Conservation (phyloP, 495 filamentous ascomycete species). For the Penicillium coffeae region DNA sequence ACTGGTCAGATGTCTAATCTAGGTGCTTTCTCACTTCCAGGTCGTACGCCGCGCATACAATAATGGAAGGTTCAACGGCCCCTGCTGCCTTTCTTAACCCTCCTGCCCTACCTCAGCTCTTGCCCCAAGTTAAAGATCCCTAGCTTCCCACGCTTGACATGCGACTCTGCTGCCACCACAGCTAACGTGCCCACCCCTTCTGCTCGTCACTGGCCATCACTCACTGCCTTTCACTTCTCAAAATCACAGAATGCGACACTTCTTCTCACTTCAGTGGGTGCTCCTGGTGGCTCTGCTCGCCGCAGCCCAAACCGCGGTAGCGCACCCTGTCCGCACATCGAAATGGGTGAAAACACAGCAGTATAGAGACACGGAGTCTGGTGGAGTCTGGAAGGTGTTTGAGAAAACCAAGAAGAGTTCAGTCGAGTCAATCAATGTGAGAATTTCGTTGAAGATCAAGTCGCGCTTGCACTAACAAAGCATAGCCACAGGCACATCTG, state of each 20-base stretch:
- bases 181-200: no score
- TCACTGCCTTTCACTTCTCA: no score
- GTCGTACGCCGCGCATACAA: conserved; percentile 13
- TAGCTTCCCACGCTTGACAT: not conserved
- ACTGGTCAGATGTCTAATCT: not conserved
- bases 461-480: not conserved
- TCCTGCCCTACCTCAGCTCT: conserved; percentile 3
- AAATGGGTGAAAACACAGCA: conserved; percentile 10
- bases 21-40: not conserved
- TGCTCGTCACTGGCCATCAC: no score
- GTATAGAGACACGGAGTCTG: not conserved
- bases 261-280: not conserved
- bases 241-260: conserved; percentile 1
- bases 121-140: conserved; percentile 7
- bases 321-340: conserved; percentile 13
- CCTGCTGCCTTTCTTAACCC: conserved; percentile 11
- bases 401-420: conserved; percentile 2
- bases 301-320: conserved; percentile 5
- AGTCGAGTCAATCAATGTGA: no score
- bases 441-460: no score
- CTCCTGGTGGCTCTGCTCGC: conserved; percentile 11
- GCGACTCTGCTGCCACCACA: not conserved
- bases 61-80: conserved; percentile 1
- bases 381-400: conserved; percentile 9
- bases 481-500: conserved; percentile 3